Percentiles rank a stretch among this genome's conserved stretches.
Conservation (phyloP, 2,329 filamentous ascomycete species). For the Seiridium unicorne region DNA sequence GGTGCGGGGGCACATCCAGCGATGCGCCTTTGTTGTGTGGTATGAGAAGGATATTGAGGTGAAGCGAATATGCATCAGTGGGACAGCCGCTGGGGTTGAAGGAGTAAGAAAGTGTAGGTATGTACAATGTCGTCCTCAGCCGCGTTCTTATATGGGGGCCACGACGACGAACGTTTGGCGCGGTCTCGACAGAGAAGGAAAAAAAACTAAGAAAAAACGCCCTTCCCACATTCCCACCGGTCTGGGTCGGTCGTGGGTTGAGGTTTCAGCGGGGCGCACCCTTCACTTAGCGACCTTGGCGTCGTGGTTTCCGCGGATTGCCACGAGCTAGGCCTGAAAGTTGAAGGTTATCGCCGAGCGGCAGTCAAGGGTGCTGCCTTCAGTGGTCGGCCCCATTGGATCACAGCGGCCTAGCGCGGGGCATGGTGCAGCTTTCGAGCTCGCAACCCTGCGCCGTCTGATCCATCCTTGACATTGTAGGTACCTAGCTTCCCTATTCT, state of each 20-base stretch:
- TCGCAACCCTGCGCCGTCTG: background rate
- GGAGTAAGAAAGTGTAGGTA: background rate
- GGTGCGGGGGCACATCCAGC: constrained; percentile 40
- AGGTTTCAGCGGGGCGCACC: background rate
- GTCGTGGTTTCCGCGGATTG: background rate
- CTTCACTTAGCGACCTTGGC: background rate
- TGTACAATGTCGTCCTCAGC: background rate
- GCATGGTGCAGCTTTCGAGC: background rate
- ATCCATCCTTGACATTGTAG: too few relatives aligned
- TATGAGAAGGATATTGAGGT: background rate
- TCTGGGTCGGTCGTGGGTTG: constrained; percentile 8
- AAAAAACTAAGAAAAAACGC: constrained; percentile 3
- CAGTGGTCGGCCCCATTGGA: background rate
- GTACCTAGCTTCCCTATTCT: too few relatives aligned
- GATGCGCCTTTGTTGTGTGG: constrained; percentile 29
- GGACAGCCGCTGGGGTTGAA: background rate
- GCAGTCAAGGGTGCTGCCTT: background rate
- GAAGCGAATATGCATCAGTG: constrained; percentile 2
- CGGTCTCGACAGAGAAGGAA: background rate
- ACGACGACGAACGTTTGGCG: background rate
- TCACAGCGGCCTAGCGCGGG: background rate
- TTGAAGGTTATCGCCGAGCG: background rate
- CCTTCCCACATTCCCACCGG: constrained; percentile 3
- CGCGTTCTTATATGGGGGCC: background rate
- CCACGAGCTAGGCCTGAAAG: background rate